Conservation (phyloP, 1,139 yeast species). For the Saccharomyces hybrid region DNA sequence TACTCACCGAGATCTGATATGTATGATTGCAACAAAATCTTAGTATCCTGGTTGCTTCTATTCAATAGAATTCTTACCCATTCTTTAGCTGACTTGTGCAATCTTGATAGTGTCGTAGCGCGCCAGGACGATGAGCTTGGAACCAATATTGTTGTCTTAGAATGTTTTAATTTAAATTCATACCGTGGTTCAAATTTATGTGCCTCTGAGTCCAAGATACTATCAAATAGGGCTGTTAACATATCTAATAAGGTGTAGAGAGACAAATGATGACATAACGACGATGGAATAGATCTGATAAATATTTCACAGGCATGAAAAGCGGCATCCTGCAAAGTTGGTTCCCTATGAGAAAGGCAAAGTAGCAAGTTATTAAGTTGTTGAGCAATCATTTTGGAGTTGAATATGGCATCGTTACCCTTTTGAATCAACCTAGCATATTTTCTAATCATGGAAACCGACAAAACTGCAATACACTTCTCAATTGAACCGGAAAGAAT, state of each 20-base stretch:
- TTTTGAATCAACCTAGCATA: slow-evolving; percentile 38
- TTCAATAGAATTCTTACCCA: slow-evolving; percentile 58
- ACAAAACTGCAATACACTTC: slow-evolving; percentile 57
- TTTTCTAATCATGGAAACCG: slow-evolving; percentile 51
- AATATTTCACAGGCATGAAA: slow-evolving; percentile 69
- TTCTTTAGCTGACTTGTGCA: slow-evolving; percentile 50
- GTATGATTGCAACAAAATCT: slow-evolving; percentile 70
- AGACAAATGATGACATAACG: slow-evolving; percentile 67
- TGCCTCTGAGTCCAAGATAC: slow-evolving; percentile 79
- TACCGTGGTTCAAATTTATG: slow-evolving; percentile 81
- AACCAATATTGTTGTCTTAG: slow-evolving; percentile 53
- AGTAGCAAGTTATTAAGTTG: slow-evolving; percentile 66
- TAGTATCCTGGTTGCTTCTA: slow-evolving; percentile 63
- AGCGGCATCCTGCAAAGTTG: slow-evolving; percentile 72
- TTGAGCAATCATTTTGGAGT: slow-evolving; percentile 54
- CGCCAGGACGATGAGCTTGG: slow-evolving; percentile 82
- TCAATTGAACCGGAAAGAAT: slow-evolving; percentile 55
- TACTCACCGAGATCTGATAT: slow-evolving; percentile 41
- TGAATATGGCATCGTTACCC: slow-evolving; percentile 36
- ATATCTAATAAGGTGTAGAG: slow-evolving; percentile 76
- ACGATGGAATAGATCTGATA: slow-evolving; percentile 64
- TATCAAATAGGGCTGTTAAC: slow-evolving; percentile 65
- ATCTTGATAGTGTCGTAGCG: slow-evolving; percentile 51
- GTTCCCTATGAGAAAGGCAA: slow-evolving; percentile 71
- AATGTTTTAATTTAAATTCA: slow-evolving; percentile 53